A percentile compares a stretch with the other conserved stretches of the same genome.
These are phyloP conservation scores for Colletotrichum abscissum DNA, from an alignment of 2,329 filamentous ascomycete genomes.

Conservation along the genomic window DNA sequence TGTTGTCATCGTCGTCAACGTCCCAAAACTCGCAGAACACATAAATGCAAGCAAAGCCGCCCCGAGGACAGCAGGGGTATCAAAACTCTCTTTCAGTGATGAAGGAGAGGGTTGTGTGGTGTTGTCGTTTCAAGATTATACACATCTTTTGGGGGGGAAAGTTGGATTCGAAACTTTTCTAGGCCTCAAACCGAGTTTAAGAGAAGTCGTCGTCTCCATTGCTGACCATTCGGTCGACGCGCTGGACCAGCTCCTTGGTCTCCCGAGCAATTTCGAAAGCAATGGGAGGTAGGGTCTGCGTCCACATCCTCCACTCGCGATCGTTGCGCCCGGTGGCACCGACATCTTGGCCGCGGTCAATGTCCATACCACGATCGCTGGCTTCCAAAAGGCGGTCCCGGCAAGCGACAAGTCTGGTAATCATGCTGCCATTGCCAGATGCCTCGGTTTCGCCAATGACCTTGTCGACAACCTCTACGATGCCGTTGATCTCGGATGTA, in stretches of 20 bases:
- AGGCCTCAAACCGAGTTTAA: conserved; percentile 39
- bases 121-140: conserved; percentile 20
- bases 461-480: conserved; percentile 76
- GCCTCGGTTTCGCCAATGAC: conserved; percentile 75
- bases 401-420: conserved; percentile 70
- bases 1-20: conserved; percentile 7
- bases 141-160: neutral
- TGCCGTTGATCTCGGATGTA: conserved; percentile 75
- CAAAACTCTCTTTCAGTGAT: conserved; percentile 29
- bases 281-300: conserved; percentile 80
- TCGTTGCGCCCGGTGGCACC: conserved; percentile 62
- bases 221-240: conserved; percentile 52
- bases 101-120: conserved; percentile 8
- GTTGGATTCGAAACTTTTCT: no score
- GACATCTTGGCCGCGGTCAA: conserved; percentile 71
- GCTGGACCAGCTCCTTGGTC: conserved; percentile 75
- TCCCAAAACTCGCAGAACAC: conserved; percentile 24
- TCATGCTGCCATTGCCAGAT: conserved; percentile 62
- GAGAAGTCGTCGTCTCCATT: conserved; percentile 56
- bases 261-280: conserved; percentile 89
- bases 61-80: conserved; percentile 35
- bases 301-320: conserved; percentile 71
- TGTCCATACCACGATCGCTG: conserved; percentile 69
- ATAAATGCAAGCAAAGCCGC: conserved; percentile 34
- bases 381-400: conserved; percentile 74